These are phyloP conservation scores for Salix udensis DNA, from an alignment of 345 rosid species.

Conservation along the genomic window DNA sequence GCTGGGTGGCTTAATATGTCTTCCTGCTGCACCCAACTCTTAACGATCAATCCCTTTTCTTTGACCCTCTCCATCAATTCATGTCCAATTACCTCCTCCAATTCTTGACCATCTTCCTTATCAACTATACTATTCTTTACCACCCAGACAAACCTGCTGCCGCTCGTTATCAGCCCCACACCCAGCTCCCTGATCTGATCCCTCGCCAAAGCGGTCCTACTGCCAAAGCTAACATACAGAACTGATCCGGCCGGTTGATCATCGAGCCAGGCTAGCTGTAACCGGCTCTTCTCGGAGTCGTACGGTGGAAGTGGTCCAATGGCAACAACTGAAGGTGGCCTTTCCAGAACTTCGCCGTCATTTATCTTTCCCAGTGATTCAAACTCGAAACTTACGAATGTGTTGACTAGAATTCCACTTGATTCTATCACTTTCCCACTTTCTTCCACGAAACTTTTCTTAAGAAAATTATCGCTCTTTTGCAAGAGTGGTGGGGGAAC, in stretches of 20 bases:
- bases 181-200: constrained; percentile 43
- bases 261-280: constrained; percentile 33
- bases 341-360: neutral
- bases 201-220: constrained; percentile 30
- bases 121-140: constrained; percentile 33
- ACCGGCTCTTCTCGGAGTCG: constrained; percentile 12
- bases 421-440: constrained; percentile 3
- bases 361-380: constrained; percentile 20
- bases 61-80: constrained; percentile 13
- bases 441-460: constrained; percentile 2
- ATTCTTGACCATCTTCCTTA: constrained; percentile 33
- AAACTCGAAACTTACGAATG: constrained; percentile 35
- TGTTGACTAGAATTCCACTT: constrained; percentile 36
- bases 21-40: constrained; percentile 42
- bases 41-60: constrained; percentile 31
- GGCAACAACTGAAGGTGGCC: constrained; percentile 26
- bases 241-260: constrained; percentile 34
- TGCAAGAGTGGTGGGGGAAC: constrained; percentile 29
- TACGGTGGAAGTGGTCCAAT: constrained; percentile 26
- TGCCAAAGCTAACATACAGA: constrained; percentile 45
- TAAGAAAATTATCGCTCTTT: constrained; percentile 14
- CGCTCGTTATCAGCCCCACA: constrained; percentile 32
- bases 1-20: constrained; percentile 33
- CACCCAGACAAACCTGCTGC: constrained; percentile 38
- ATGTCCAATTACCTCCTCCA: constrained; percentile 31